Evolutionary conservation across 2,329 filamentous ascomycete genomes (phyloP).

Genomic region (Apiospora saccharicola): DNA sequence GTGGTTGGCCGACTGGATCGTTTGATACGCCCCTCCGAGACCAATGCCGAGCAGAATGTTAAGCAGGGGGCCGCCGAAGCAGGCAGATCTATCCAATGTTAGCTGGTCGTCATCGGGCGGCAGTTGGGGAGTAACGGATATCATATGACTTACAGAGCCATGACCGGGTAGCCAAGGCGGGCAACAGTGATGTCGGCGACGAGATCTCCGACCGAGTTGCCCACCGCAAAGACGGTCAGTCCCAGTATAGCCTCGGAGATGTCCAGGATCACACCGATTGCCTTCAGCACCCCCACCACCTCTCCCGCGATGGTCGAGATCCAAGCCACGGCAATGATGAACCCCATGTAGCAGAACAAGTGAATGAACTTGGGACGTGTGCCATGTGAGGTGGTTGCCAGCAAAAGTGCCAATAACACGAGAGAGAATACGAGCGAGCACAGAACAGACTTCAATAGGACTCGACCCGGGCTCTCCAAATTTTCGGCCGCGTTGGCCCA

Average conservation of each 20-base stretch:
- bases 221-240: slow-evolving; percentile 94
- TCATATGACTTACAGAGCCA: slow-evolving; percentile 72
- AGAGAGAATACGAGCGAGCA: slow-evolving; percentile 75
- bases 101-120: slow-evolving; percentile 30
- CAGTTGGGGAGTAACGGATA: not conserved
- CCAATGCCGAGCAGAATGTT: slow-evolving; percentile 96
- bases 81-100: slow-evolving; percentile 69
- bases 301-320: slow-evolving; percentile 95
- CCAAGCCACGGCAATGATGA: slow-evolving; percentile 92
- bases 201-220: slow-evolving; percentile 92
- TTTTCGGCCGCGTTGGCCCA: slow-evolving; percentile 74
- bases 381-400: slow-evolving; percentile 72
- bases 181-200: slow-evolving; percentile 96
- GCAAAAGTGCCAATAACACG: slow-evolving; percentile 69
- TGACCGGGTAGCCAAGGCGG: slow-evolving; percentile 91
- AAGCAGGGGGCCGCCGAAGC: slow-evolving; percentile 97
- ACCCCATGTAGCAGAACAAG: slow-evolving; percentile 86
- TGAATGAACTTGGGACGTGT: slow-evolving; percentile 77
- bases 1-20: slow-evolving; percentile 72
- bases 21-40: slow-evolving; percentile 89
- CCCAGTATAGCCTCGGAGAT: slow-evolving; percentile 96
- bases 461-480: slow-evolving; percentile 56
- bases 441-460: slow-evolving; percentile 64
- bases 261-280: slow-evolving; percentile 86
- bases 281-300: slow-evolving; percentile 93